A percentile compares a stretch with the other conserved stretches of the same genome.
Conservation (phyloP, 1,139 yeast species). For the Pichia sp. region DNA sequence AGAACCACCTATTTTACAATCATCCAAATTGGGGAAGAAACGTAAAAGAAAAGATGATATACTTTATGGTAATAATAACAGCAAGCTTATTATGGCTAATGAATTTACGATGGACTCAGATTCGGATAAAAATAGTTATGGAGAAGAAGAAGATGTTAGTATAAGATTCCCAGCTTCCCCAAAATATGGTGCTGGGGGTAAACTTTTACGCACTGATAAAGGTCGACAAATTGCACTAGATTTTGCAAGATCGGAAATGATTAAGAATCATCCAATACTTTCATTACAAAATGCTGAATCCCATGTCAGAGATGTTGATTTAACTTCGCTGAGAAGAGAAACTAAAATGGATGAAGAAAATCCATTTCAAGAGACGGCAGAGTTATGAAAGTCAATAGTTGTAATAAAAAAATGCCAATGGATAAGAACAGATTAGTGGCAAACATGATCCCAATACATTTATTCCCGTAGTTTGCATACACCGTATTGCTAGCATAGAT, state of each 20-base stretch:
- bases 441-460: no score
- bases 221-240: slow-evolving; percentile 25
- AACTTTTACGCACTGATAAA: slow-evolving; percentile 19
- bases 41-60: no score
- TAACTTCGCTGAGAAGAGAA: neutral
- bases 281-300: slow-evolving; percentile 6
- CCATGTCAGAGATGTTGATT: neutral
- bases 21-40: slow-evolving; percentile 18
- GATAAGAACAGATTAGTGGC: no score
- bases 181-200: slow-evolving; percentile 33
- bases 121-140: no score
- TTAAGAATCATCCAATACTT: slow-evolving; percentile 15
- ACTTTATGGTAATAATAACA: no score
- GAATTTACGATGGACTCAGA: no score
- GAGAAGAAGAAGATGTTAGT: slow-evolving; percentile 22
- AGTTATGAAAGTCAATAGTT: no score
- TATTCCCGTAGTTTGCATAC: no score
- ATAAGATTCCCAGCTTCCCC: slow-evolving; percentile 50
- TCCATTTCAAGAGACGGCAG: no score
- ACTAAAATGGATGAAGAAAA: neutral
- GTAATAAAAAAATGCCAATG: no score
- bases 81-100: no score
- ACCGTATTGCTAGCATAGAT: no score
- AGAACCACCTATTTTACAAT: slow-evolving; percentile 29
- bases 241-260: slow-evolving; percentile 22